Evolutionary conservation across 352 stramenopile genomes (phyloP), one percentile per base, ranked within the genome.

Genomic region (Phytophthora constricta): DNA sequence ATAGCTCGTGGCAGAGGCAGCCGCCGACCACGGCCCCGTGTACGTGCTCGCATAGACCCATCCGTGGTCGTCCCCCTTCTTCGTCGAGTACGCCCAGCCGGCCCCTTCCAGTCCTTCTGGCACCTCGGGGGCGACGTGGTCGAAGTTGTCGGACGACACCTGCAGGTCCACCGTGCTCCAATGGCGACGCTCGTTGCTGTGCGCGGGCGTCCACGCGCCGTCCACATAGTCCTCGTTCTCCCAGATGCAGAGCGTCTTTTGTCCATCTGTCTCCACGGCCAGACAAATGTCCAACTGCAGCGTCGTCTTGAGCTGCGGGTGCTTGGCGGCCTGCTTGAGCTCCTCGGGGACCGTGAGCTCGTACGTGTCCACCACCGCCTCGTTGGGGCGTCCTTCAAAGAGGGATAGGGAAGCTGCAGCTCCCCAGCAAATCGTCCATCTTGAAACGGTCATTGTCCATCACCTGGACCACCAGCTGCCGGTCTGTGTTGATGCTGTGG

Each of bases 361-460:
- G 57, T 86, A 83, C 25, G 72, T 88, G 50, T 84, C 72, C 19
- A 76, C 76, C n/a, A 83, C 54, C 4, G 79, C 68, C 47, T 79
- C 70, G 68, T 89, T 86, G 2, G 78, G 74, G 28, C 81, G 70
- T 55, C 68, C 56, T 31, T 79, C 71, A 49, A 89, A 87, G 31
- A 72, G 70, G 45, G 78, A 78, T 48, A 92, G 39, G 82, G 77
- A 17, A 94, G 62, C 49, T 55, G 26, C 13, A 89, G n/a, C 45
- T 77, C 66, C 43, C 84, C 42, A 94, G 65, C 41, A 88, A 50
- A 45, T 94, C 86, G 59, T 92, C 81, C 33, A 59, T 33, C 69
- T 89, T 92, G 62, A 85, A 82, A 17, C 65, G 75, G 59, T 94
- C 86, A 39, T 89, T 75, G 72, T 94, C 86, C 45, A 84, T 76